Conservation (phyloP, 345 rosid genomes). For the Syzygium oleosum region DNA sequence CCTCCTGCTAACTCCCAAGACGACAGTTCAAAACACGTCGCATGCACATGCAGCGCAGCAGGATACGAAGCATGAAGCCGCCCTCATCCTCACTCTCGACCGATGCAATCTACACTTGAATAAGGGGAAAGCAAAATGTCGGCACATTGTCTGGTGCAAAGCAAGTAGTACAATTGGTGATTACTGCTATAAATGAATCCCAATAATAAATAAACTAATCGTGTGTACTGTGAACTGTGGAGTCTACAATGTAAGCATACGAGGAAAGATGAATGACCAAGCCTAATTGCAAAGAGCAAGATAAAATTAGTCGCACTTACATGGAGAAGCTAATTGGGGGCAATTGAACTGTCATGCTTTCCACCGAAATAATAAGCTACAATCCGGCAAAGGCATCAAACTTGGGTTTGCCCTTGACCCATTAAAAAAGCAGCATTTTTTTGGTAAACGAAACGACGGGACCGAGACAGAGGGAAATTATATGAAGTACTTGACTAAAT, state of each 20-base stretch:
- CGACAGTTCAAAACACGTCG: constrained; percentile 81
- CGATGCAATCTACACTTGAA: neutral
- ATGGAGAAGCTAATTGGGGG: neutral
- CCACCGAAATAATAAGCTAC: neutral
- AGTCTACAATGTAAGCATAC: neutral
- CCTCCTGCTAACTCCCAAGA: constrained; percentile 79
- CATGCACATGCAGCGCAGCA: constrained; percentile 95
- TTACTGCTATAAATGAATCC: neutral
- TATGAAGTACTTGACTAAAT: neutral
- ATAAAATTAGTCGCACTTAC: neutral
- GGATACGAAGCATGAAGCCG: constrained; percentile 88
- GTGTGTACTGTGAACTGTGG: neutral
- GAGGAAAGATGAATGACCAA: neutral
- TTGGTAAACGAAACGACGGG: neutral
- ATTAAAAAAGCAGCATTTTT: neutral
- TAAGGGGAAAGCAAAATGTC: neutral
- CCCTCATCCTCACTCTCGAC: constrained; percentile 41
- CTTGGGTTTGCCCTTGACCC: neutral
- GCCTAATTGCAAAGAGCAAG: neutral
- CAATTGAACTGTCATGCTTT: neutral
- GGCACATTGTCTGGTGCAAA: neutral
- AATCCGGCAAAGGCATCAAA: neutral
- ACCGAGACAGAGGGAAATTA: neutral
- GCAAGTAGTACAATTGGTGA: neutral
- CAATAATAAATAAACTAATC: neutral